Conservation (phyloP, 1,284 basidiomycete species). For the Moesziomyces globuligerus region DNA sequence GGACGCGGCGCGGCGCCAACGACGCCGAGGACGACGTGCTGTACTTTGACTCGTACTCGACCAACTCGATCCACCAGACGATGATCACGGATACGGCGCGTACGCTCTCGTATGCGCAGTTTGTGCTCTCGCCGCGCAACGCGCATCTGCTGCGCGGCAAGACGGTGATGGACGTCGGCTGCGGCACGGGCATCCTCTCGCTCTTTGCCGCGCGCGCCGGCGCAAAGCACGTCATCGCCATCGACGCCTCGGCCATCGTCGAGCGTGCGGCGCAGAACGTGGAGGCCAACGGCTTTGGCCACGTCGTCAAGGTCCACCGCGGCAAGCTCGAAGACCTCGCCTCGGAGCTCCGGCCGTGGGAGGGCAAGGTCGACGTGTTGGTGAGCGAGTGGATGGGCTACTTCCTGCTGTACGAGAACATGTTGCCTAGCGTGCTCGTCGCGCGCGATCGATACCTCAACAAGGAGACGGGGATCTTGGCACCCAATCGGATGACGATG, state of each 20-base stretch:
- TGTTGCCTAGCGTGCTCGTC: conserved; percentile 91
- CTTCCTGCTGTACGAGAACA: conserved; percentile 84
- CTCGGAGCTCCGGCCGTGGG: conserved; percentile 74
- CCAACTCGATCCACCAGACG: conserved; percentile 78
- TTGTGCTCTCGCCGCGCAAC: conserved; percentile 80
- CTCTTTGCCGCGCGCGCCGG: conserved; percentile 91
- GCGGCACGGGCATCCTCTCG: conserved; percentile 76
- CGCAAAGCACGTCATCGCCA: conserved; percentile 89
- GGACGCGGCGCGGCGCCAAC: conserved; percentile 21
- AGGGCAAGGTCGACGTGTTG: conserved; percentile 85
- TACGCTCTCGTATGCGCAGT: conserved; percentile 90
- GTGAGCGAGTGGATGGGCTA: conserved; percentile 93
- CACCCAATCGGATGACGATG: conserved; percentile 88
- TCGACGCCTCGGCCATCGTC: conserved; percentile 89
- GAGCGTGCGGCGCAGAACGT: conserved; percentile 84
- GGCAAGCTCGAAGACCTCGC: conserved; percentile 88
- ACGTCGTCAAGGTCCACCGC: conserved; percentile 80
- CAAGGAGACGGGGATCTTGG: conserved; percentile 77
- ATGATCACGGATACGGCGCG: conserved; percentile 83
- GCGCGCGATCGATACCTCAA: conserved; percentile 88
- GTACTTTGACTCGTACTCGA: conserved; percentile 93
- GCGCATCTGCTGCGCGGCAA: conserved; percentile 84
- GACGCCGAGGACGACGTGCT: conserved; percentile 78
- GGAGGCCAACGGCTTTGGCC: conserved; percentile 79
- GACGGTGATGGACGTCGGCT: conserved; percentile 89